phyloP scores from a whole-genome alignment of 1,284 basidiomycete species.

The Papiliotrema laurentii region DNA sequence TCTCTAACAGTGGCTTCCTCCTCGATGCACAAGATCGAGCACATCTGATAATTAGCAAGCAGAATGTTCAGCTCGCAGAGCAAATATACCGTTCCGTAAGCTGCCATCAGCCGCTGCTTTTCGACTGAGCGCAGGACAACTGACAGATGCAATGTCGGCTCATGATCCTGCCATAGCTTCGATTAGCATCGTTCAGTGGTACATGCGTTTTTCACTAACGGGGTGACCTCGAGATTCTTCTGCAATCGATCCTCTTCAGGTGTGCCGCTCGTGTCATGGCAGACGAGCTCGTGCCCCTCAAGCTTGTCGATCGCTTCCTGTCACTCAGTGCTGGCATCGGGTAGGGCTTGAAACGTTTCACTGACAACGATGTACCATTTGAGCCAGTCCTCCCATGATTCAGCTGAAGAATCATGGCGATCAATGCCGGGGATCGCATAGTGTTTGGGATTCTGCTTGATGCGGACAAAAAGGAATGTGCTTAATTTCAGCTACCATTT shows the following conservation, averaged over 20 bases:
- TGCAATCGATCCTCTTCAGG: conserved; percentile 1
- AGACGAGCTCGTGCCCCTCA: conserved; percentile 59
- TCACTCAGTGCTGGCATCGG: neutral
- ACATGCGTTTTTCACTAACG: neutral
- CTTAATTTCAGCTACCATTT: conserved; percentile 15
- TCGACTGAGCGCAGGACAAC: neutral
- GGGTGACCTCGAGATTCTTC: conserved; percentile 6
- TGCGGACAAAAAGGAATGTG: conserved; percentile 77
- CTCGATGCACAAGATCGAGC: conserved; percentile 19
- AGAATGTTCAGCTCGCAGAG: neutral
- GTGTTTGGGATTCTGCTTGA: conserved; percentile 71
- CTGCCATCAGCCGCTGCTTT: conserved; percentile 2
- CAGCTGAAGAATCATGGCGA: conserved; percentile 20
- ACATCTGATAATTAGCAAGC: conserved; percentile 9
- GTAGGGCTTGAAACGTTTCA: neutral
- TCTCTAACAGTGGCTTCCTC: conserved; percentile 15
- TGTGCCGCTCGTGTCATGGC: conserved; percentile 28
- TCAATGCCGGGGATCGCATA: conserved; percentile 55
- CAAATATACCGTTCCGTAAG: conserved; percentile 12
- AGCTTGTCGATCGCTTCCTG: conserved; percentile 60
- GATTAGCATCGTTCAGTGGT: neutral
- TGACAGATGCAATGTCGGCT: conserved; percentile 29
- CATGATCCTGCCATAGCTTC: conserved; percentile 35
- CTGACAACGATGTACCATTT: conserved; percentile 60
- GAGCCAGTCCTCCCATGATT: conserved; percentile 58